These are phyloP conservation scores for Amanita phalloides DNA, from an alignment of 768 basidiomycete species.

Conservation along the genomic window DNA sequence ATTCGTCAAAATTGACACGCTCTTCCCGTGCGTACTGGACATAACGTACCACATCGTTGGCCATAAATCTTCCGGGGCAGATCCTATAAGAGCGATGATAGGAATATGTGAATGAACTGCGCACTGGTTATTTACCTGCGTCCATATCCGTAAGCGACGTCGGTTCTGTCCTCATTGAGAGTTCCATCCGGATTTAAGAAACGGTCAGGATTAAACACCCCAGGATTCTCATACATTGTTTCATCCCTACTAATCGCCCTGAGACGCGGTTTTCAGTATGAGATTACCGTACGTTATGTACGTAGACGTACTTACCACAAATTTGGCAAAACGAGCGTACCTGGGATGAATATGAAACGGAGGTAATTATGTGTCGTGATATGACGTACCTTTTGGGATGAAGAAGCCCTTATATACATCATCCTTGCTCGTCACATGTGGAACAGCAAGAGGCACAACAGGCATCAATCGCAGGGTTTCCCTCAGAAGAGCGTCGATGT, in stretches of 20 bases:
- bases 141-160: constrained; percentile 24
- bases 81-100: constrained; percentile 8
- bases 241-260: constrained; percentile 20
- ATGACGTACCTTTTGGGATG: constrained; percentile 9
- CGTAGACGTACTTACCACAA: constrained; percentile 7
- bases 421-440: constrained; percentile 11
- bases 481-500: constrained; percentile 8
- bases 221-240: constrained; percentile 16
- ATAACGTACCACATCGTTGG: constrained; percentile 9
- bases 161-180: constrained; percentile 9
- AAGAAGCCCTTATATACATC: constrained; percentile 15
- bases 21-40: background rate
- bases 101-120: background rate
- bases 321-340: constrained; percentile 12
- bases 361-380: background rate
- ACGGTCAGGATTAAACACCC: constrained; percentile 16
- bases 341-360: background rate
- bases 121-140: constrained; percentile 12
- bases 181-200: constrained; percentile 15
- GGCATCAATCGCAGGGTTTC: constrained; percentile 12
- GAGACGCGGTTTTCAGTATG: background rate
- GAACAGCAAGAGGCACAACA: constrained; percentile 9
- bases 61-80: constrained; percentile 18
- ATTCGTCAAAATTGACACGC: background rate
- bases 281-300: too few relatives aligned